Evolutionary conservation across 2,329 filamentous ascomycete species (phyloP).

Genomic region (Fusarium keratoplasticum): DNA sequence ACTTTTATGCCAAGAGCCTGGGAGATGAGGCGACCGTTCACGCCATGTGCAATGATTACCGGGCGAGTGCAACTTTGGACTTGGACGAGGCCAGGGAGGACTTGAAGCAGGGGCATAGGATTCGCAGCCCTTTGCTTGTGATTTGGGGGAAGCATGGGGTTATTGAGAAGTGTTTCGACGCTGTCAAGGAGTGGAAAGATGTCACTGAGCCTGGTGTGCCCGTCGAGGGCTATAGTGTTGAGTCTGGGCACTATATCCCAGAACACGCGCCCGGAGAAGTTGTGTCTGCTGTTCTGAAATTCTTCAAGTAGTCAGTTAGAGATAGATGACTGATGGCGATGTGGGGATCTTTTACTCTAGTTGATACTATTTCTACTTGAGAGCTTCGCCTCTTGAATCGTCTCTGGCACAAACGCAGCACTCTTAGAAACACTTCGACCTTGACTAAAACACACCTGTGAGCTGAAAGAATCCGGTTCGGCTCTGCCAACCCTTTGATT

Average conservation of each 20-base stretch:
- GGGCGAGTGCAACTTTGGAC: constrained; percentile 64
- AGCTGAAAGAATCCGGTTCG: neutral
- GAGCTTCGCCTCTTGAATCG: neutral
- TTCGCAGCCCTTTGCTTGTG: constrained; percentile 60
- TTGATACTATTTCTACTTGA: neutral
- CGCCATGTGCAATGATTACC: constrained; percentile 67
- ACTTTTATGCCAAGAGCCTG: constrained; percentile 56
- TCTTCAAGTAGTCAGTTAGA: constrained; percentile 46
- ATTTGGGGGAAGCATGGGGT: constrained; percentile 63
- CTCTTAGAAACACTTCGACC: neutral
- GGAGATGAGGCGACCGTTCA: constrained; percentile 56
- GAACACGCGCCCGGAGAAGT: constrained; percentile 64
- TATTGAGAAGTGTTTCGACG: constrained; percentile 62
- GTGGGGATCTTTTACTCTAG: neutral
- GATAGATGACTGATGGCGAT: neutral
- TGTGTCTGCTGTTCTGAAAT: constrained; percentile 54
- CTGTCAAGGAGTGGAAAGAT: constrained; percentile 62
- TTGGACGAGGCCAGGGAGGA: constrained; percentile 62
- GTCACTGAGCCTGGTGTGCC: constrained; percentile 52
- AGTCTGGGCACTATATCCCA: constrained; percentile 62
- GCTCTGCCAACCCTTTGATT: neutral
- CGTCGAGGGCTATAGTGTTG: constrained; percentile 56
- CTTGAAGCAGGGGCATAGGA: constrained; percentile 54
- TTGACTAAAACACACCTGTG: neutral
- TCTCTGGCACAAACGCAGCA: neutral